Conservation (phyloP, 257 asterid genomes). For the Rauvolfia tetraphylla region DNA sequence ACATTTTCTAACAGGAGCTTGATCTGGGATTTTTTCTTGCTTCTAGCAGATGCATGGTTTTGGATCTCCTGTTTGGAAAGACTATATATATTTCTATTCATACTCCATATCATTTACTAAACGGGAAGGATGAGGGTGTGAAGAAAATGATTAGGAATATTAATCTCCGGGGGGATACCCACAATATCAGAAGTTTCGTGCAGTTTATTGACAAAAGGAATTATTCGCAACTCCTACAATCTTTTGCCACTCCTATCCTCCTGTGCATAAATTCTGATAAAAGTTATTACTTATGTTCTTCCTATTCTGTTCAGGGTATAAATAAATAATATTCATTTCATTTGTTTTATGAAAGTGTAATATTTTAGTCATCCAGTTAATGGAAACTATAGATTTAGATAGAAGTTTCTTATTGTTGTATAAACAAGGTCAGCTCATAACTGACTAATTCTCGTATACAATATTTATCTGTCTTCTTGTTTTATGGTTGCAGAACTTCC, state of each 20-base stretch:
- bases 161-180: neutral
- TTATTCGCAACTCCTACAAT: neutral
- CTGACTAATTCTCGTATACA: neutral
- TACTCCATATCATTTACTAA: neutral
- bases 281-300: neutral
- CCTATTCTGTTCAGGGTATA: neutral
- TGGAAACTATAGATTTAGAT: neutral
- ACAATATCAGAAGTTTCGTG: neutral
- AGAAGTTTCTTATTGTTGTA: neutral
- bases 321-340: neutral
- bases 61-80: neutral
- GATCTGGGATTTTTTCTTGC: neutral
- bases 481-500: constrained; percentile 76
- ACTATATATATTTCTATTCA: neutral
- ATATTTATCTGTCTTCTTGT: constrained; percentile 9
- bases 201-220: neutral
- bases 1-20: too few relatives aligned
- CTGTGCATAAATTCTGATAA: neutral
- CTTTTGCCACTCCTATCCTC: neutral
- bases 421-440: neutral
- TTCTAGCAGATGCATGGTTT: neutral
- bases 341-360: neutral
- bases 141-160: neutral
- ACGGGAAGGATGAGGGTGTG: neutral
- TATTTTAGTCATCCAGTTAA: neutral